phyloP scores from a whole-genome alignment of 441 rosid species.

The Euphorbia corollata region DNA sequence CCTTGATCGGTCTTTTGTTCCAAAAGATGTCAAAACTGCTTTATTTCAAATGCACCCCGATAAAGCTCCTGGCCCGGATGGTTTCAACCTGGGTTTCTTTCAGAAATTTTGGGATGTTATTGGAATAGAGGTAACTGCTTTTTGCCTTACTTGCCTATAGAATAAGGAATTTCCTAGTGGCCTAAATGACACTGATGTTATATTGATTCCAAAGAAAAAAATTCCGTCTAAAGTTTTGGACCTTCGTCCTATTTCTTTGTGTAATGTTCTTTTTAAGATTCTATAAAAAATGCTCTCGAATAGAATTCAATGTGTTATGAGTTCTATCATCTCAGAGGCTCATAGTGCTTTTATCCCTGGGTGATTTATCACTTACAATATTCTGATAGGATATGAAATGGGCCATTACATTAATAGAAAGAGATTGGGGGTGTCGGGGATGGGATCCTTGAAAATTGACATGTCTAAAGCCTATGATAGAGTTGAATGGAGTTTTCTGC shows the following conservation, averaged over 20 bases:
- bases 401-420: not conserved
- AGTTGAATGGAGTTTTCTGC: not conserved
- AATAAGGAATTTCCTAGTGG: not conserved
- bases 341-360: not conserved
- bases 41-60: not conserved
- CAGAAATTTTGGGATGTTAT: not conserved
- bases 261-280: not conserved
- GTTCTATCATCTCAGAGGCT: not conserved
- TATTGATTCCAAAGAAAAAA: not conserved
- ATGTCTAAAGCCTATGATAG: not conserved
- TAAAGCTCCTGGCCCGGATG: not conserved
- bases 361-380: not conserved
- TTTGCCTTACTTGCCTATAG: not conserved
- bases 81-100: not conserved
- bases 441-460: not conserved
- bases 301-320: not conserved
- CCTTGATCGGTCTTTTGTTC: no score
- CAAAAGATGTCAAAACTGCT: no score
- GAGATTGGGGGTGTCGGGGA: rapidly evolving
- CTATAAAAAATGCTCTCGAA: not conserved
- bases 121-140: not conserved
- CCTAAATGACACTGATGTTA: not conserved
- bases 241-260: not conserved
- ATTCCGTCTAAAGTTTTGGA: not conserved
- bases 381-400: not conserved